Evolutionary conservation across 306 rosid species (phyloP).

Genomic region (Quercus berberidifolia): DNA sequence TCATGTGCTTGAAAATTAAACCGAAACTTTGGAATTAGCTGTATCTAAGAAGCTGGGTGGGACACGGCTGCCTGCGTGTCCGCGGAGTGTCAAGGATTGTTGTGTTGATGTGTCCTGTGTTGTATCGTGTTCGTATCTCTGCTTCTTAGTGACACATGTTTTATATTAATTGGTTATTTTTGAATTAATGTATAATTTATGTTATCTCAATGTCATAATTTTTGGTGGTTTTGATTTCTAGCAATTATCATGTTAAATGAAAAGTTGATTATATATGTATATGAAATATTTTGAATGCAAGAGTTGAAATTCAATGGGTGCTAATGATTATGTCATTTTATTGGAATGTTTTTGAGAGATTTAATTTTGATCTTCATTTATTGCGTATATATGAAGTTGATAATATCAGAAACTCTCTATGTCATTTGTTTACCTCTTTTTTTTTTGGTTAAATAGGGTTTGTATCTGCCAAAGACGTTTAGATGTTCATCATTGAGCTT

Average conservation of each 20-base stretch:
- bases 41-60: too few relatives aligned
- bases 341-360: background rate
- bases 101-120: background rate
- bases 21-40: background rate
- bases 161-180: background rate
- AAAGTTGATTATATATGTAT: too few relatives aligned
- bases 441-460: background rate
- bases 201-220: background rate
- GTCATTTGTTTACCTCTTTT: background rate
- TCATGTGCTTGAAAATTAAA: too few relatives aligned
- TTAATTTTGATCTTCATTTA: background rate
- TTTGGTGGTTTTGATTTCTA: background rate
- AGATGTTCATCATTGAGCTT: constrained; percentile 12
- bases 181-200: background rate
- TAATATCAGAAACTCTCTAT: background rate
- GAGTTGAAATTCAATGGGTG: background rate
- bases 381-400: background rate
- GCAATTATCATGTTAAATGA: background rate
- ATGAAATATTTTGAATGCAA: background rate
- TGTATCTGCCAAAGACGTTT: background rate
- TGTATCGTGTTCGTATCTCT: too few relatives aligned
- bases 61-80: too few relatives aligned
- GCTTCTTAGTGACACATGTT: too few relatives aligned
- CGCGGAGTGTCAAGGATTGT: background rate
- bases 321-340: background rate